Evolutionary conservation across 2,329 filamentous ascomycete genomes (phyloP), one percentile per base, ranked within the genome.

Genomic region (Ascochyta viciae-villosae): DNA sequence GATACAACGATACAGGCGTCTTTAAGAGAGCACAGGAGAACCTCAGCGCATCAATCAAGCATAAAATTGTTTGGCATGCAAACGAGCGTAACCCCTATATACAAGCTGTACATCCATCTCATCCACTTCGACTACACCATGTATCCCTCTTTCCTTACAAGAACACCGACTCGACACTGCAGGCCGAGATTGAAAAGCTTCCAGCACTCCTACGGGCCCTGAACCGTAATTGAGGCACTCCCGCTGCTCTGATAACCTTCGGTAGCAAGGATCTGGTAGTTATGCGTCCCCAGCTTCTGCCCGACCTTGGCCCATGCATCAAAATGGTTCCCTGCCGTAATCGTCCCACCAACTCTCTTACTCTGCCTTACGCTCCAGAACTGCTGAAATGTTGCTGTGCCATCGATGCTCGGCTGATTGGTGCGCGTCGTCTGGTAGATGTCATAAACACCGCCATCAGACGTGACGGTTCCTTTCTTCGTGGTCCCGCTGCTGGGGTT

Each of bases 221-320:
- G 39, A 7, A 83, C 80, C 46, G 76, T 83, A 57, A 84, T 83
- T 43, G 64, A 72, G 38, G 82, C 76, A 46, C 72, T 76, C 0
- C 83, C 82, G 56, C 74, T 78, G 72, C 81, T 83, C 57, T 76
- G 72, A 70, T 83, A 84, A 3, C 81, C 83, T 70, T 85, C 83
- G 0, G 81, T 82, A 13, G 83, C 83, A 19, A 85, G 72, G 57
- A 85, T 83, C 76, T 81, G 78, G 68, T 85, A 85, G 69, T 85
- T 75, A 61, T 78, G 75, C 35, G 52, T 75, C 3, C 83, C 83
- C 10, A 85, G 65, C 24, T 71, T 76, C 68, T 84, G 69, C 3
- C 83, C 83, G n/a, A 70, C 64, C 34, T 75, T 74, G 19, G 69
- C 68, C 83, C 83, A 86, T 7, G 82, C 82, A 61, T 81, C 76